phyloP scores from a whole-genome alignment of 495 filamentous ascomycete species.

The Penicillium riverlandense region DNA sequence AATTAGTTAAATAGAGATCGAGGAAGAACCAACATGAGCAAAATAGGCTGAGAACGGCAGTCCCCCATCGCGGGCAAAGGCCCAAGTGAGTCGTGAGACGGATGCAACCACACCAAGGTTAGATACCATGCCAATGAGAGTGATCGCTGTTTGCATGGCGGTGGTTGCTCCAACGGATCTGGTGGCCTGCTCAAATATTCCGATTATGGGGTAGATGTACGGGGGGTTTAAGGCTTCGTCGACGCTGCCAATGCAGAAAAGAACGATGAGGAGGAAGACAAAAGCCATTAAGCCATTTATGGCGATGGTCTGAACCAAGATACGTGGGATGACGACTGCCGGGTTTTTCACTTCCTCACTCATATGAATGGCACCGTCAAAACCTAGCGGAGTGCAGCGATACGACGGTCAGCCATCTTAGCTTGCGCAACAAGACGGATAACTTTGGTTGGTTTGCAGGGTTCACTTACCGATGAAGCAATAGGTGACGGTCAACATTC shows the following conservation, averaged over 20 bases:
- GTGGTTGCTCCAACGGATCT: constrained; percentile 17
- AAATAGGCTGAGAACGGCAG: constrained; percentile 46
- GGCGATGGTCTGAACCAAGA: constrained; percentile 23
- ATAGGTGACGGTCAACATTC: constrained; percentile 24
- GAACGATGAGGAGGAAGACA: constrained; percentile 26
- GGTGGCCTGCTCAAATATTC: constrained; percentile 18
- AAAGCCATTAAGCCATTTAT: constrained; percentile 31
- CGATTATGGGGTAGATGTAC: constrained; percentile 19
- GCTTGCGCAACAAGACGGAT: no score
- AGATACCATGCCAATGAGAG: constrained; percentile 12
- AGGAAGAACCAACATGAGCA: constrained; percentile 28
- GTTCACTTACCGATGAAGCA: constrained; percentile 18
- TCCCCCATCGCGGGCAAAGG: constrained; percentile 47
- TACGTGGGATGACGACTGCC: constrained; percentile 21
- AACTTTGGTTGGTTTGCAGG: no score
- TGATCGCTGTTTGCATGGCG: constrained; percentile 15
- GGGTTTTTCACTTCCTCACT: constrained; percentile 34
- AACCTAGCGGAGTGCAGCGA: constrained; percentile 4
- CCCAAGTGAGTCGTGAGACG: constrained; percentile 44
- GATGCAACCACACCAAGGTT: constrained; percentile 28
- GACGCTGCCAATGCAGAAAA: constrained; percentile 34
- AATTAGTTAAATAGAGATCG: constrained; percentile 20
- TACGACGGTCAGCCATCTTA: no score
- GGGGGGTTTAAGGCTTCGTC: constrained; percentile 16
- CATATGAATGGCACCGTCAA: constrained; percentile 26